Evolutionary conservation across 805 yeast species (phyloP).

Genomic region (Metschnikowia lunata): DNA sequence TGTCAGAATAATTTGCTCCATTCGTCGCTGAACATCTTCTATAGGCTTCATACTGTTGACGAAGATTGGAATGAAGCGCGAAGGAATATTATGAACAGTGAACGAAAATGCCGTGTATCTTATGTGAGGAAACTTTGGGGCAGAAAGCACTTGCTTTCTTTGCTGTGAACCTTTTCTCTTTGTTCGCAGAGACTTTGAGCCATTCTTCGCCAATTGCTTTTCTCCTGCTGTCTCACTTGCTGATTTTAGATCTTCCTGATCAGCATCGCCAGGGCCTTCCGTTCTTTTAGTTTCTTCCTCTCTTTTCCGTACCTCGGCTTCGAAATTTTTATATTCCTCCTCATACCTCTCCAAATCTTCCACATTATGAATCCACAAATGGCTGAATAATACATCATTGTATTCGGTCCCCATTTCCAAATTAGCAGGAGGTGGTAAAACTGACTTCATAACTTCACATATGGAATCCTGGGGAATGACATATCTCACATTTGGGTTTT

Average conservation of each 20-base stretch:
- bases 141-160: constrained; percentile 16
- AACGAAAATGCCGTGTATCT: constrained; percentile 62
- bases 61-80: constrained; percentile 59
- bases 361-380: constrained; percentile 48
- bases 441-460: constrained; percentile 46
- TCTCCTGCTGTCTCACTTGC: constrained; percentile 10
- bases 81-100: constrained; percentile 60
- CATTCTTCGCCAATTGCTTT: constrained; percentile 8
- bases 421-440: constrained; percentile 23
- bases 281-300: constrained; percentile 21
- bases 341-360: constrained; percentile 46
- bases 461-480: constrained; percentile 73
- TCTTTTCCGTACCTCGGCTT: constrained; percentile 25
- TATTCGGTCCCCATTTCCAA: constrained; percentile 20
- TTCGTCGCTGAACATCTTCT: constrained; percentile 52
- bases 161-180: constrained; percentile 14
- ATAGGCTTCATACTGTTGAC: constrained; percentile 58
- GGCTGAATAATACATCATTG: constrained; percentile 44
- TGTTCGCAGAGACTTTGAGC: constrained; percentile 11
- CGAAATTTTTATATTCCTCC: constrained; percentile 25
- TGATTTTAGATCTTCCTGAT: constrained; percentile 12
- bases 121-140: constrained; percentile 42
- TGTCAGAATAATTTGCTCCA: constrained; percentile 54
- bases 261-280: constrained; percentile 19
- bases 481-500: constrained; percentile 71